Conservation (phyloP, 2,329 filamentous ascomycete species). For the Fusarium annulatum region DNA sequence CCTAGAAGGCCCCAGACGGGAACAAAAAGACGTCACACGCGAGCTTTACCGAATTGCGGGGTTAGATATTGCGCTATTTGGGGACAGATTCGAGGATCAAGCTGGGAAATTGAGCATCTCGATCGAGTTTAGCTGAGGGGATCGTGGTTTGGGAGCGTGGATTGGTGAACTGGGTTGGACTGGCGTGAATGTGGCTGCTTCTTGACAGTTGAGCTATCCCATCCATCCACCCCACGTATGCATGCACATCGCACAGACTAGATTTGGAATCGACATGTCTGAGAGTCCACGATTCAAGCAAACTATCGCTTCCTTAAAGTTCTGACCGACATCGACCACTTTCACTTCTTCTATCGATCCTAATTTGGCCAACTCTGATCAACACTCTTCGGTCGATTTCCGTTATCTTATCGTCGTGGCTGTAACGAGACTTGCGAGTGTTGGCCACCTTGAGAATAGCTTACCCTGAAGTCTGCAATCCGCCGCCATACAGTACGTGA, state of each 20-base stretch:
- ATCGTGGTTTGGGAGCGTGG: neutral
- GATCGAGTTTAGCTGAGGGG: neutral
- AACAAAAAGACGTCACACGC: neutral
- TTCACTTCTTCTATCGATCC: neutral
- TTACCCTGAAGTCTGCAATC: neutral
- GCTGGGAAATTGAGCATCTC: neutral
- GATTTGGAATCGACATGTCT: neutral
- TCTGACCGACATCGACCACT: conserved; percentile 2
- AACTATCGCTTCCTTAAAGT: neutral
- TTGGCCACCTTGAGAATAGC: neutral
- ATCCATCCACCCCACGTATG: neutral
- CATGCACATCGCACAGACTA: neutral
- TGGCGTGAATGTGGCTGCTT: neutral
- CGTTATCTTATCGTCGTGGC: neutral
- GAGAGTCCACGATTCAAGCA: neutral
- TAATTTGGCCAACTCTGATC: neutral
- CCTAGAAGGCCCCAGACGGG: neutral
- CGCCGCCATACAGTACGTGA: no score
- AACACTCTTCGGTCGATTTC: neutral
- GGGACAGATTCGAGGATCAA: neutral
- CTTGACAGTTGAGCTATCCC: neutral
- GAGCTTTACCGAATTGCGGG: conserved; percentile 6
- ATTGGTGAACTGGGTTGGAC: neutral
- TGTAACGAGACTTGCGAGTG: neutral
- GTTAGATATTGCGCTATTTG: neutral